Conservation (phyloP, 352 stramenopile species). For the Globisporangium perplexum region DNA sequence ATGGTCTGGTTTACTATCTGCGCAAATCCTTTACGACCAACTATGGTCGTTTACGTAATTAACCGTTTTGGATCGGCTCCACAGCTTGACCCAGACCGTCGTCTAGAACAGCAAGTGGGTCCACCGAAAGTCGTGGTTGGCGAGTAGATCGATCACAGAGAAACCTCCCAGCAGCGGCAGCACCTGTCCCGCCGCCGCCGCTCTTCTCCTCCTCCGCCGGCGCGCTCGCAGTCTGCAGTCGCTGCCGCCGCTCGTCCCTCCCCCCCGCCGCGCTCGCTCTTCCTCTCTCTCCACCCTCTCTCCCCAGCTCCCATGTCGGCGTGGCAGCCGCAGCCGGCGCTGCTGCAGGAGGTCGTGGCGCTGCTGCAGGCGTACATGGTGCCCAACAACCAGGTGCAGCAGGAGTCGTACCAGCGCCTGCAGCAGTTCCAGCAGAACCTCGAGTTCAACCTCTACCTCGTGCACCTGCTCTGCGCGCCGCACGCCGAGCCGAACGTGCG, state of each 20-base stretch:
- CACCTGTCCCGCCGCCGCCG: too few relatives aligned
- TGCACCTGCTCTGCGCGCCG: constrained; percentile 68
- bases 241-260: background rate
- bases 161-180: background rate
- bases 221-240: too few relatives aligned
- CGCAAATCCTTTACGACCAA: too few relatives aligned
- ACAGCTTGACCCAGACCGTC: background rate
- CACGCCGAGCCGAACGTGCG: constrained; percentile 61
- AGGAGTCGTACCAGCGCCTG: constrained; percentile 73
- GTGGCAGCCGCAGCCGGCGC: constrained; percentile 73
- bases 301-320: constrained; percentile 23
- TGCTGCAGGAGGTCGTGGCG: constrained; percentile 72
- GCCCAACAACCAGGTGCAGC: constrained; percentile 82
- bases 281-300: background rate
- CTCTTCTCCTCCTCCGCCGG: background rate
- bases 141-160: background rate
- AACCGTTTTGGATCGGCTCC: too few relatives aligned
- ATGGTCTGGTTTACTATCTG: too few relatives aligned
- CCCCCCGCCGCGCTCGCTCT: background rate
- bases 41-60: too few relatives aligned
- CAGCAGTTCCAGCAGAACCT: constrained; percentile 87
- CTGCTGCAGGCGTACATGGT: constrained; percentile 79
- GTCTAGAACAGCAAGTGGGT: background rate
- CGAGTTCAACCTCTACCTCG: constrained; percentile 87
- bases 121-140: background rate